Evolutionary conservation across 163 green algal species (phyloP).

Genomic region (Chloroidium sp.): DNA sequence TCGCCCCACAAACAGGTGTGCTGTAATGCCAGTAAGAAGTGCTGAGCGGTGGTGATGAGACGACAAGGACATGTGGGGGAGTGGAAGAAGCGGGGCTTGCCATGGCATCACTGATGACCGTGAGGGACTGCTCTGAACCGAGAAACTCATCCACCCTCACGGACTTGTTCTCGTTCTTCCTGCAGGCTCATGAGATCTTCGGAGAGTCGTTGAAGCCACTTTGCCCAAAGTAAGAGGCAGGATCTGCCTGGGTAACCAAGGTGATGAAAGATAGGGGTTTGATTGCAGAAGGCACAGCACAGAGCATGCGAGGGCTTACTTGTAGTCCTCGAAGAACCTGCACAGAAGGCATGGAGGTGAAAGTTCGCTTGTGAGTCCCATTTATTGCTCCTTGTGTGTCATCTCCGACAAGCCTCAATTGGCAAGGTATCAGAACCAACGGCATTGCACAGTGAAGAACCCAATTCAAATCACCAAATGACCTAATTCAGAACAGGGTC

Average conservation of each 20-base stretch:
- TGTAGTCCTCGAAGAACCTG: conserved; percentile 86
- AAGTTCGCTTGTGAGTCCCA: not conserved
- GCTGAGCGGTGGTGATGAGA: too few species aligned
- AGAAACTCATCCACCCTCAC: conserved; percentile 79
- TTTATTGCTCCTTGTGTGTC: not conserved
- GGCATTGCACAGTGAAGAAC: not conserved
- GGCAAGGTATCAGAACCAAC: not conserved
- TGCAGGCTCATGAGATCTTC: conserved; percentile 38
- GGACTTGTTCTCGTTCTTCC: conserved; percentile 91
- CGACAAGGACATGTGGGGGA: not conserved
- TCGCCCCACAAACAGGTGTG: too few species aligned
- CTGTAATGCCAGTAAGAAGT: too few species aligned
- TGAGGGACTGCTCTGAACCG: conserved; percentile 49
- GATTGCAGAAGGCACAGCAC: not conserved
- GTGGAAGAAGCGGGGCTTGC: conserved; percentile 14
- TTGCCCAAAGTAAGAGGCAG: not conserved
- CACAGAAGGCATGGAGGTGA: not conserved
- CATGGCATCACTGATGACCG: conserved; percentile 61
- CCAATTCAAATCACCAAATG: not conserved
- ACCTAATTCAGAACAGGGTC: not conserved
- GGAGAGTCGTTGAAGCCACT: not conserved
- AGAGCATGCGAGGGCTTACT: conserved; percentile 31
- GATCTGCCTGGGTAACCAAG: too few species aligned
- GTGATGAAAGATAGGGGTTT: too few species aligned
- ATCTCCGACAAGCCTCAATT: too few species aligned